phyloP scores from a whole-genome alignment of 768 basidiomycete genomes.

The Tulasnella sp. region DNA sequence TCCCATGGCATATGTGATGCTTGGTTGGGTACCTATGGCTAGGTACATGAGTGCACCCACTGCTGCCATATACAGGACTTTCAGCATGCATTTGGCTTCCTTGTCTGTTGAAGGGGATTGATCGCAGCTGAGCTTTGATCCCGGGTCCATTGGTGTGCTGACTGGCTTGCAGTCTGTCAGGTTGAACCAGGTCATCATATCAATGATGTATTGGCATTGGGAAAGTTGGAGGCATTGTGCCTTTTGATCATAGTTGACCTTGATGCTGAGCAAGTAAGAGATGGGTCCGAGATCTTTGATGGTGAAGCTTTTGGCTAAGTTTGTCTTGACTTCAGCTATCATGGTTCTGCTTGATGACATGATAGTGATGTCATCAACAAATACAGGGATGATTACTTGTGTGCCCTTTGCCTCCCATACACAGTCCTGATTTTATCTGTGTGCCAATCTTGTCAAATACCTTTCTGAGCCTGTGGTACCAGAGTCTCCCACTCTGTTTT shows the following conservation, averaged over 20 bases:
- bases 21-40: constrained; percentile 17
- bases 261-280: neutral
- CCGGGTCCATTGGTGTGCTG: neutral
- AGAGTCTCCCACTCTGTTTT: constrained; percentile 22
- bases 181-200: neutral
- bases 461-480: constrained; percentile 15
- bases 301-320: neutral
- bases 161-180: neutral
- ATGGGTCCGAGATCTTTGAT: constrained; percentile 7
- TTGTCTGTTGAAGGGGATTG: neutral
- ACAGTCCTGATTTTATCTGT: too few relatives aligned
- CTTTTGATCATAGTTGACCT: neutral
- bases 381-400: constrained; percentile 26
- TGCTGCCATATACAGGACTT: constrained; percentile 10
- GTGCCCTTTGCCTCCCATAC: constrained; percentile 20
- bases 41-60: constrained; percentile 19
- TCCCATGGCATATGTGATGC: constrained; percentile 16
- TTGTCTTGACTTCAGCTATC: neutral
- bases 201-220: neutral
- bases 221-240: neutral
- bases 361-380: too few relatives aligned
- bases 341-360: too few relatives aligned
- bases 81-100: neutral
- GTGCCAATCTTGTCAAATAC: neutral
- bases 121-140: neutral